Percentiles rank a stretch among this genome's conserved stretches.
These are phyloP conservation scores for Ganoderma resinaceum DNA, from an alignment of 1,284 basidiomycete species.

Conservation along the genomic window DNA sequence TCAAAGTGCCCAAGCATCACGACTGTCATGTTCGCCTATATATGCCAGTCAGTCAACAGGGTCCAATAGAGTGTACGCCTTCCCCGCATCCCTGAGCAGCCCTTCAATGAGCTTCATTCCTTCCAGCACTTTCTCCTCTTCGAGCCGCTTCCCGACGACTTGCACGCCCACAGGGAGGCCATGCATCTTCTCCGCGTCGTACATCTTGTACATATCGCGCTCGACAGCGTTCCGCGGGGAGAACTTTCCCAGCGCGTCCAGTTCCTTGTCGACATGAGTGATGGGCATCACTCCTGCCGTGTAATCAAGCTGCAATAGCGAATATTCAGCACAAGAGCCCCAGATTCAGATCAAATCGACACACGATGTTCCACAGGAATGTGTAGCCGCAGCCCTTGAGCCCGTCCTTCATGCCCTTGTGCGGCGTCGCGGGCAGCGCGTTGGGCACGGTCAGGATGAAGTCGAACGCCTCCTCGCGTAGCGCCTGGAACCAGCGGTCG, in stretches of 20 bases:
- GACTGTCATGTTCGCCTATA: background rate
- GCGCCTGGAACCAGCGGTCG: slow-evolving; percentile 42
- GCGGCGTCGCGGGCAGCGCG: slow-evolving; percentile 59
- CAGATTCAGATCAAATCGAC: background rate
- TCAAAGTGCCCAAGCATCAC: background rate
- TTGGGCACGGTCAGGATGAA: slow-evolving; percentile 68
- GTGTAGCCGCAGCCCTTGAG: slow-evolving; percentile 41
- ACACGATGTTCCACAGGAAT: slow-evolving; percentile 69
- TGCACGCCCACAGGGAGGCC: slow-evolving; percentile 75
- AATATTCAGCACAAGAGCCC: background rate
- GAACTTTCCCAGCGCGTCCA: slow-evolving; percentile 60
- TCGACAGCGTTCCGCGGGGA: slow-evolving; percentile 39
- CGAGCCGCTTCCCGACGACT: slow-evolving; percentile 60
- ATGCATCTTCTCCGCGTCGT: slow-evolving; percentile 67
- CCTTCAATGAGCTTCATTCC: slow-evolving; percentile 52
- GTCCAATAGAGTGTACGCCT: slow-evolving; percentile 35
- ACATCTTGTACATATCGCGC: slow-evolving; percentile 48
- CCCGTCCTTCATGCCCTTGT: slow-evolving; percentile 48
- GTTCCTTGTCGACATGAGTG: slow-evolving; percentile 63
- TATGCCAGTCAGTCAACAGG: slow-evolving; percentile 22
- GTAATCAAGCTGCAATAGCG: slow-evolving; percentile 65
- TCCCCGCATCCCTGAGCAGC: slow-evolving; percentile 31
- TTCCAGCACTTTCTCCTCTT: slow-evolving; percentile 68
- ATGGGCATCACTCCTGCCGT: slow-evolving; percentile 79
- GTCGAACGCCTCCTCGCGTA: slow-evolving; percentile 50